phyloP scores from a whole-genome alignment of 345 rosid species.

The Moringa oleifera region DNA sequence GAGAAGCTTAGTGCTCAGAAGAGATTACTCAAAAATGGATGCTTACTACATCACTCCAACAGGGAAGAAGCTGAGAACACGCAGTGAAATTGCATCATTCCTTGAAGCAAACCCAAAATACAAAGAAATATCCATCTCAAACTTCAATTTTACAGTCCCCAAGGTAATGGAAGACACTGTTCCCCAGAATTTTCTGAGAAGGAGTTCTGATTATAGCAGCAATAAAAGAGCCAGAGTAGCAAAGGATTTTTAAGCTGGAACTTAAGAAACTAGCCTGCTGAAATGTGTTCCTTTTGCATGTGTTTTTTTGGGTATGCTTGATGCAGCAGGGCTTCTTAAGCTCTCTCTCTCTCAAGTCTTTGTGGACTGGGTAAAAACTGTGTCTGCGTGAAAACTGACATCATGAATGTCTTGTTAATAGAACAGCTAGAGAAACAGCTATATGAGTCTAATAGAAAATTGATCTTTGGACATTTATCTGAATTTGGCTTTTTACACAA shows the following conservation, averaged over 20 bases:
- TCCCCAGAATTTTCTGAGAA: conserved; percentile 43
- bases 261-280: too few relatives aligned
- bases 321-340: too few relatives aligned
- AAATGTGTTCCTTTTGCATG: too few relatives aligned
- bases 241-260: not conserved
- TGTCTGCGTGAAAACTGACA: too few relatives aligned
- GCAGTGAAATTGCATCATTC: conserved; percentile 51
- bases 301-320: too few relatives aligned
- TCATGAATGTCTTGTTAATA: too few relatives aligned
- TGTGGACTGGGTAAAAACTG: too few relatives aligned
- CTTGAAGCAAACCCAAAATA: conserved; percentile 43
- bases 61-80: conserved; percentile 70
- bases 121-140: conserved; percentile 39
- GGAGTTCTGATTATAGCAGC: conserved; percentile 18
- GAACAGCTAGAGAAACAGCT: too few relatives aligned
- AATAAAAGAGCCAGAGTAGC: conserved; percentile 14
- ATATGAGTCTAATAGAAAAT: too few relatives aligned
- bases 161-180: conserved; percentile 82
- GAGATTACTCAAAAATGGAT: conserved; percentile 78
- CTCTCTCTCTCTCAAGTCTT: too few relatives aligned
- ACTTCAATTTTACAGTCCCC: conserved; percentile 55
- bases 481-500: too few relatives aligned
- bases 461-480: too few relatives aligned
- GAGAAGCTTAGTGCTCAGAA: conserved; percentile 62
- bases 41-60: conserved; percentile 75